Conservation (phyloP, 768 basidiomycete genomes). For the Phallus indusiatus region DNA sequence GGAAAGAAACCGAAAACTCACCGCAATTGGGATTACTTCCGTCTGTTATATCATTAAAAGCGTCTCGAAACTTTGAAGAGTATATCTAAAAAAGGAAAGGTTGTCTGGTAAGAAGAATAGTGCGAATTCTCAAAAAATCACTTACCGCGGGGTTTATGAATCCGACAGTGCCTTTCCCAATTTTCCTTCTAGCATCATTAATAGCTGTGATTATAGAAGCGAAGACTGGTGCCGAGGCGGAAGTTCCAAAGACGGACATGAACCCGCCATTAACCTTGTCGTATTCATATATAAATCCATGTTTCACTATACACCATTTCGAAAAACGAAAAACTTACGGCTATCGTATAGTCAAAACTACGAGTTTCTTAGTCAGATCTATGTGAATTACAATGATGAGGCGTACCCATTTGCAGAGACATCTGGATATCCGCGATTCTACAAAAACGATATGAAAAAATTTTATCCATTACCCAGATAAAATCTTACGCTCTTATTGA, state of each 20-base stretch:
- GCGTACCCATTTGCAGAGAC: too few relatives aligned
- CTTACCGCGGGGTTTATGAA: constrained; percentile 37
- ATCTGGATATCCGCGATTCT: neutral
- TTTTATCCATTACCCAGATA: too few relatives aligned
- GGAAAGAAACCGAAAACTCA: constrained; percentile 9
- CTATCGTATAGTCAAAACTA: constrained; percentile 1
- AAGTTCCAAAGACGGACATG: constrained; percentile 24
- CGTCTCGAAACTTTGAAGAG: constrained; percentile 21
- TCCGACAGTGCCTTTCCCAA: constrained; percentile 27
- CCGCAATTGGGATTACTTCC: constrained; percentile 34
- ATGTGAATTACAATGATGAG: too few relatives aligned
- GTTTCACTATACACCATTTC: neutral
- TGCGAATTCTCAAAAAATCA: neutral
- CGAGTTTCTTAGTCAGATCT: too few relatives aligned
- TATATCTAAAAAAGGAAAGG: constrained; percentile 26
- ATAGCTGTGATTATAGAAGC: constrained; percentile 29
- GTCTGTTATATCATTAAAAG: constrained; percentile 33
- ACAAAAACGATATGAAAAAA: neutral
- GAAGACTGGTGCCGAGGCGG: constrained; percentile 24
- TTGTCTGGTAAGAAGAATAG: neutral
- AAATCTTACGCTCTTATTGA: constrained; percentile 9
- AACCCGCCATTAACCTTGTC: constrained; percentile 18
- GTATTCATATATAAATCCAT: too few relatives aligned
- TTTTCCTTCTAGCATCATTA: constrained; percentile 28
- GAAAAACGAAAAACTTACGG: neutral